Percentiles rank a stretch among this genome's conserved stretches.
Conservation (phyloP, 1,139 yeast species). For the Hyphopichia buzzinii region DNA sequence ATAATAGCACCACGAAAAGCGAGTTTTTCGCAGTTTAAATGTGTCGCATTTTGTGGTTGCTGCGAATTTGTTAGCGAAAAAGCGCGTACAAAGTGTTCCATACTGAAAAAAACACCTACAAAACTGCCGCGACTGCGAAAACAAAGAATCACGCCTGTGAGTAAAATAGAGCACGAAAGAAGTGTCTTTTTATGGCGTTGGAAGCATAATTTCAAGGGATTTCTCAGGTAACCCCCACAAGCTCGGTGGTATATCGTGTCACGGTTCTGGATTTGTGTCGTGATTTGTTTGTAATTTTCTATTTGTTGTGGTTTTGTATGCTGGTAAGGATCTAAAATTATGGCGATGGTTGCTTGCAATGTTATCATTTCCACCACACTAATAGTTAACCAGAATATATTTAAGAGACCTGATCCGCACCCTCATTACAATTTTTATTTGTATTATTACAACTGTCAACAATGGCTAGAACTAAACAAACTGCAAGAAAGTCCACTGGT, state of each 20-base stretch:
- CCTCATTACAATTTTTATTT: slow-evolving; percentile 6
- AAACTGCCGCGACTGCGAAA: neutral
- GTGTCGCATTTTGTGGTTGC: slow-evolving; percentile 1
- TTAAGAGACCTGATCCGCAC: slow-evolving; percentile 6
- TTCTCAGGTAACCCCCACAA: too few relatives aligned
- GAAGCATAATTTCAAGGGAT: too few relatives aligned
- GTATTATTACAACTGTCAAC: slow-evolving; percentile 16
- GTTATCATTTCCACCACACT: too few relatives aligned
- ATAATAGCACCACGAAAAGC: neutral
- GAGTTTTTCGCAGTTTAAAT: neutral
- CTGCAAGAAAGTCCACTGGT: slow-evolving; percentile 98
- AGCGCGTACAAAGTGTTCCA: neutral
- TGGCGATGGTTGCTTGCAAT: neutral
- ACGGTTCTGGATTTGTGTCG: too few relatives aligned
- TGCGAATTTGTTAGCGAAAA: slow-evolving; percentile 1
- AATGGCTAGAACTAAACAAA: slow-evolving; percentile 99
- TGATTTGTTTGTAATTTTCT: neutral
- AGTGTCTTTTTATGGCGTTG: neutral
- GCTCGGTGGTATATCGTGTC: too few relatives aligned
- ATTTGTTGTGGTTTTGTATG: neutral
- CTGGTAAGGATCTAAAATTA: neutral
- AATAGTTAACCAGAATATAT: neutral
- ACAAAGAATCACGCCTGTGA: neutral
- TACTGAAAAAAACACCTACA: too few relatives aligned
- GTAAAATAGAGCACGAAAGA: neutral